These are phyloP conservation scores for Magnusiomyces paraingens DNA, from an alignment of 1,139 yeast genomes.

Conservation along the genomic window DNA sequence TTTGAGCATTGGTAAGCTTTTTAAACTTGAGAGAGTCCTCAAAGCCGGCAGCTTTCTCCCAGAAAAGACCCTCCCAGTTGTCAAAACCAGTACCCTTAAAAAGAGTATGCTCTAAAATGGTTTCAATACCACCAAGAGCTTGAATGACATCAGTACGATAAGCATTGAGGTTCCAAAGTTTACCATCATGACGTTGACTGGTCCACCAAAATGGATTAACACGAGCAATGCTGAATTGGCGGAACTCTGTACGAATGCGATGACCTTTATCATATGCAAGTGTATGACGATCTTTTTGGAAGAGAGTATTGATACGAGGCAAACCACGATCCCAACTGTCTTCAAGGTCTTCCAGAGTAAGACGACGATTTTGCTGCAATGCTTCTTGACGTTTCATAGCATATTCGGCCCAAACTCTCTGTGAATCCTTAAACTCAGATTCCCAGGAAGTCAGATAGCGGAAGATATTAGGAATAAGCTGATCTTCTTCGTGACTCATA, in stretches of 20 bases:
- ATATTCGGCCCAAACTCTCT: conserved; percentile 96
- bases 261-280: conserved; percentile 95
- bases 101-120: conserved; percentile 88
- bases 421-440: conserved; percentile 88
- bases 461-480: conserved; percentile 86
- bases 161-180: conserved; percentile 86
- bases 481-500: conserved; percentile 71
- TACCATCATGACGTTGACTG: conserved; percentile 87
- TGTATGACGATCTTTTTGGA: conserved; percentile 93
- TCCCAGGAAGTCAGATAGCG: conserved; percentile 96
- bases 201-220: conserved; percentile 98
- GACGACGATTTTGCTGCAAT: conserved; percentile 70
- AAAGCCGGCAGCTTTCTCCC: conserved; percentile 97
- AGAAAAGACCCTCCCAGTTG: conserved; percentile 97
- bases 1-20: conserved; percentile 93
- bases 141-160: conserved; percentile 95
- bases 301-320: conserved; percentile 90
- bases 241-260: conserved; percentile 72
- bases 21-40: conserved; percentile 94
- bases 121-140: conserved; percentile 95
- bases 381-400: conserved; percentile 89
- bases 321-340: conserved; percentile 94
- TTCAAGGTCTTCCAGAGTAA: conserved; percentile 91
- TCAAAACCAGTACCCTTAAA: conserved; percentile 97
- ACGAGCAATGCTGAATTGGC: conserved; percentile 62